These are phyloP conservation scores for Gloeopeniophorella convolvens DNA, from an alignment of 768 basidiomycete species.

Conservation along the genomic window DNA sequence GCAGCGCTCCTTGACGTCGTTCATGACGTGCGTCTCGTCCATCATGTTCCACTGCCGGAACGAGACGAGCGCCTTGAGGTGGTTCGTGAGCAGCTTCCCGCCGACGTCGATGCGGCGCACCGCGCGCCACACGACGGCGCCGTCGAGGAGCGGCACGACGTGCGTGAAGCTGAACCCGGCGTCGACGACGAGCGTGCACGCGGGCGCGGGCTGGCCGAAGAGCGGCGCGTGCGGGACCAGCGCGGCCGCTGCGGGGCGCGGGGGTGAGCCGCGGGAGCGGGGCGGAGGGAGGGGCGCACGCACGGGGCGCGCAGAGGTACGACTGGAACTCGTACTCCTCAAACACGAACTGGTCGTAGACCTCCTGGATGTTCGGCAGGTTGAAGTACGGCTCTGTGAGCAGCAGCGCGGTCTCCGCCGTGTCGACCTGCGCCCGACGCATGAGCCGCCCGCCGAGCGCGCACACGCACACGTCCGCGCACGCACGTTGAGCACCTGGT, in stretches of 20 bases:
- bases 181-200: slow-evolving; percentile 81
- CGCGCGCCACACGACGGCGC: slow-evolving; percentile 68
- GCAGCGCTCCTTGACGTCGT: slow-evolving; percentile 85
- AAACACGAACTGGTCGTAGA: slow-evolving; percentile 93
- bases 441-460: too few species aligned
- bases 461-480: too few species aligned
- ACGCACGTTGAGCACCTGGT: slow-evolving; percentile 58
- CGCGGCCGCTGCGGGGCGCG: slow-evolving; percentile 20
- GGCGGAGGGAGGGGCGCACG: slow-evolving; percentile 48
- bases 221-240: slow-evolving; percentile 55
- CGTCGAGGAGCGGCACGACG: slow-evolving; percentile 75
- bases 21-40: slow-evolving; percentile 92
- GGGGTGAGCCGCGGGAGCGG: slow-evolving; percentile 57
- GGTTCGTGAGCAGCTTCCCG: slow-evolving; percentile 92
- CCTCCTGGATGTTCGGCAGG: slow-evolving; percentile 83
- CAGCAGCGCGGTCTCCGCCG: slow-evolving; percentile 65
- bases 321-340: slow-evolving; percentile 93
- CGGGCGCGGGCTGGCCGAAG: slow-evolving; percentile 64
- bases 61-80: slow-evolving; percentile 88
- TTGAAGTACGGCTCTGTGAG: slow-evolving; percentile 96
- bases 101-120: slow-evolving; percentile 88
- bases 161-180: slow-evolving; percentile 95
- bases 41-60: slow-evolving; percentile 99
- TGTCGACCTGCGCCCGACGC: slow-evolving; percentile 49
- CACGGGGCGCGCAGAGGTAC: slow-evolving; percentile 71